These are phyloP conservation scores for Plasmopara muralis DNA, from an alignment of 352 stramenopile species.

Conservation along the genomic window DNA sequence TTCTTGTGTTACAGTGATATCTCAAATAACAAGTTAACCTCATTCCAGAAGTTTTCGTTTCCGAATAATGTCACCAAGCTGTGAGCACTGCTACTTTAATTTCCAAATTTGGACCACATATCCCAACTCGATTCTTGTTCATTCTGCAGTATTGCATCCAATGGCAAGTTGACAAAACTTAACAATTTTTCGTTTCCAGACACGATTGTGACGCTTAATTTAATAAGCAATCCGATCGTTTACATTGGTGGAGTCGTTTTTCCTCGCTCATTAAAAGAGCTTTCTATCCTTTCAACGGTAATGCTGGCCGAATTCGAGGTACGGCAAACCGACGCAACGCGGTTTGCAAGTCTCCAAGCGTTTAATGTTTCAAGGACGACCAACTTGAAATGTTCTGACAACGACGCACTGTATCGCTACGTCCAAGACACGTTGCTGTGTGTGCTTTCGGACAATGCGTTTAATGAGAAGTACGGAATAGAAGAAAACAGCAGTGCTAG, in stretches of 20 bases:
- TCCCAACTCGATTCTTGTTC: neutral
- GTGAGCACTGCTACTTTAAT: slow-evolving; percentile 14
- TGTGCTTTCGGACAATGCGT: slow-evolving; percentile 31
- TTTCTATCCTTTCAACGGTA: slow-evolving; percentile 21
- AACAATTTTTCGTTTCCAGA: slow-evolving; percentile 32
- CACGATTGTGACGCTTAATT: slow-evolving; percentile 24
- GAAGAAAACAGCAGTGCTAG: slow-evolving; percentile 7
- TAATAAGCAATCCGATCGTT: slow-evolving; percentile 33
- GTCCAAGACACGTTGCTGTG: slow-evolving; percentile 41
- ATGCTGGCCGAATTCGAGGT: slow-evolving; percentile 38
- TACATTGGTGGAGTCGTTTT: slow-evolving; percentile 30
- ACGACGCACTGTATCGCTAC: slow-evolving; percentile 19
- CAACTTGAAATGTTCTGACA: slow-evolving; percentile 30
- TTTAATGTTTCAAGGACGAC: slow-evolving; percentile 33
- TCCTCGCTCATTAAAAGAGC: slow-evolving; percentile 15
- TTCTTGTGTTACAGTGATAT: slow-evolving; percentile 19
- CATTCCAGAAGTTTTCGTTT: slow-evolving; percentile 19
- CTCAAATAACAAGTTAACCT: slow-evolving; percentile 30
- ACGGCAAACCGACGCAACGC: slow-evolving; percentile 24
- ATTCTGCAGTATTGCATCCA: slow-evolving; percentile 17
- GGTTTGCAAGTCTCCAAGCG: slow-evolving; percentile 20
- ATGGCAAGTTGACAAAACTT: slow-evolving; percentile 21
- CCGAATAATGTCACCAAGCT: slow-evolving; percentile 24
- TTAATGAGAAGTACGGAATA: slow-evolving; percentile 29
- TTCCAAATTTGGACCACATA: neutral